Evolutionary conservation across 2,329 filamentous ascomycete genomes (phyloP).

Genomic region (Nemania serpens): DNA sequence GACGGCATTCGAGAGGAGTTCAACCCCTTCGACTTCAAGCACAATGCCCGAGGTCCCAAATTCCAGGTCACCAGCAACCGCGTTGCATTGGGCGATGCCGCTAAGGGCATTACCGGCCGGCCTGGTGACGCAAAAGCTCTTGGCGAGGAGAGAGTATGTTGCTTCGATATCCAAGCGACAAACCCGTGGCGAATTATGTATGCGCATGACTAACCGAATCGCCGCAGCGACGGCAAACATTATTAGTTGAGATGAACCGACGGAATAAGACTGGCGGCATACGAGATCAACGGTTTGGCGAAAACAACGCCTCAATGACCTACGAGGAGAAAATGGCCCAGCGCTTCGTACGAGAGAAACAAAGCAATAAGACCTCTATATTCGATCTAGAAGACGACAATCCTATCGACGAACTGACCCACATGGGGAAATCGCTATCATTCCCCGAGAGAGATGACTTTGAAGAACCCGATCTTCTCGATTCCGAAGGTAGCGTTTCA

Average conservation of each 20-base stretch:
- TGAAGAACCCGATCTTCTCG: constrained; percentile 69
- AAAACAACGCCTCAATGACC: constrained; percentile 92
- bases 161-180: constrained; percentile 1
- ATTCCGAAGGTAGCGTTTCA: constrained; percentile 62
- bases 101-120: constrained; percentile 68
- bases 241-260: constrained; percentile 87
- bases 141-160: constrained; percentile 78
- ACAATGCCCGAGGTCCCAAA: constrained; percentile 76
- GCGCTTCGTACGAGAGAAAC: constrained; percentile 87
- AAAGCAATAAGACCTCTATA: constrained; percentile 74
- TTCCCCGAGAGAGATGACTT: constrained; percentile 70
- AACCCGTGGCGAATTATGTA: constrained; percentile 1
- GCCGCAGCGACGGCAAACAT: constrained; percentile 72
- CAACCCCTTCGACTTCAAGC: constrained; percentile 96
- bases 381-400: constrained; percentile 92
- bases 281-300: constrained; percentile 90
- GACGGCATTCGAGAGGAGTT: constrained; percentile 91
- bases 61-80: constrained; percentile 79
- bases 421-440: constrained; percentile 74
- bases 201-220: constrained; percentile 21
- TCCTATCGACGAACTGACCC: constrained; percentile 69
- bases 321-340: constrained; percentile 91
- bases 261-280: constrained; percentile 92
- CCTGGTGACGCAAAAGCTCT: constrained; percentile 84
- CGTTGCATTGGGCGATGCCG: constrained; percentile 55